Evolutionary conservation across 2,329 filamentous ascomycete genomes (phyloP).

Genomic region (Penicillium sp.): DNA sequence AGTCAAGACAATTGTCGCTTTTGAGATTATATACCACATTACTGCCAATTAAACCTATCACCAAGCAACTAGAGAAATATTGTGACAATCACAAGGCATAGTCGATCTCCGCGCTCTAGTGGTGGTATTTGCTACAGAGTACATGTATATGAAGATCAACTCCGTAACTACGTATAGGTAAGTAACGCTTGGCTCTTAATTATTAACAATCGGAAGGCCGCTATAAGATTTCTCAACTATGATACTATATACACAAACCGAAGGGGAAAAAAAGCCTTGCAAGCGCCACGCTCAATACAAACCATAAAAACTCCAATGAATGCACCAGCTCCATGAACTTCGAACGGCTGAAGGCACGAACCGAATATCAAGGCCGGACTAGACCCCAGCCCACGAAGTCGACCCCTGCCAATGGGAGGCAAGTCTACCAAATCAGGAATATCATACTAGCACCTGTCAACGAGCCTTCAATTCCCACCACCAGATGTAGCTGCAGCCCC

Average conservation of each 20-base stretch:
- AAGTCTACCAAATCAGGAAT: neutral
- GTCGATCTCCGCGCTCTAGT: neutral
- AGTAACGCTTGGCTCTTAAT: neutral
- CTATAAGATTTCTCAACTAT: neutral
- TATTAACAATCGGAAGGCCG: neutral
- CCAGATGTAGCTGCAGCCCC: neutral
- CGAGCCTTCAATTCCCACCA: neutral
- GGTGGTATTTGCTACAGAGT: neutral
- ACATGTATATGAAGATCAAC: neutral
- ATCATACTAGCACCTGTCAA: neutral
- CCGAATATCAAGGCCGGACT: neutral
- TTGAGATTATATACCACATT: too few relatives aligned
- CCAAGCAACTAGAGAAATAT: too few relatives aligned
- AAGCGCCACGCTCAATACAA: conserved; percentile 1
- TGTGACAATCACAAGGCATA: neutral
- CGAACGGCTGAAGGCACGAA: neutral
- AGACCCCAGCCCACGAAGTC: neutral
- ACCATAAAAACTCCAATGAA: conserved; percentile 3
- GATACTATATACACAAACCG: neutral
- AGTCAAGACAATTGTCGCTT: too few relatives aligned
- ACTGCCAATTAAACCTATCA: too few relatives aligned
- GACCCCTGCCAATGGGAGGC: neutral
- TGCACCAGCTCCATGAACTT: neutral
- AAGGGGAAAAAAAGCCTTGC: neutral
- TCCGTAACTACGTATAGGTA: neutral